A percentile compares a stretch with the other conserved stretches of the same genome.
Conservation (phyloP, 768 basidiomycete species). For the Tylopilus plumbeoviolaceoides region DNA sequence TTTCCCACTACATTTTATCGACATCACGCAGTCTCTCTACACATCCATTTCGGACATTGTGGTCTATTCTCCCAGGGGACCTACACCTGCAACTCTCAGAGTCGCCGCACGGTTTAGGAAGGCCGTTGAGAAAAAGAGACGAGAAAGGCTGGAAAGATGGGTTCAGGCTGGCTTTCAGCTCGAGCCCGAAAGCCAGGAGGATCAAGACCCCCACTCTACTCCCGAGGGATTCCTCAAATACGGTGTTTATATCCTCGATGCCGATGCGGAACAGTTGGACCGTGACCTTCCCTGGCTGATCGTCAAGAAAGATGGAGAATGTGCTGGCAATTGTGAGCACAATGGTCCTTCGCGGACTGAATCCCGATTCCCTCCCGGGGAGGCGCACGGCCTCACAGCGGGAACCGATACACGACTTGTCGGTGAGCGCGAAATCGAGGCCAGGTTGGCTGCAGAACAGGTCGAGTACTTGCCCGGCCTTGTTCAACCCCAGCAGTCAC, state of each 20-base stretch:
- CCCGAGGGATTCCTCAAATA: constrained; percentile 29
- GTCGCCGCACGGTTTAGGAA: constrained; percentile 64
- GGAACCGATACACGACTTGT: constrained; percentile 27
- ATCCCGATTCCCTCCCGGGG: neutral
- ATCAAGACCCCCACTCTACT: constrained; percentile 21
- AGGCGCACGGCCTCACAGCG: constrained; percentile 27
- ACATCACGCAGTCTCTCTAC: constrained; percentile 64
- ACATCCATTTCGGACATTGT: constrained; percentile 88
- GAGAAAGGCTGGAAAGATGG: constrained; percentile 39
- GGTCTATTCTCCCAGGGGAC: constrained; percentile 75
- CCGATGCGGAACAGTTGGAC: constrained; percentile 24
- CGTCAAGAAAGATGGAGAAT: constrained; percentile 26
- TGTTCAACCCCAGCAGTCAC: neutral
- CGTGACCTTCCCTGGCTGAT: constrained; percentile 29
- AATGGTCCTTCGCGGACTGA: neutral
- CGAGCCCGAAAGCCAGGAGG: constrained; percentile 2
- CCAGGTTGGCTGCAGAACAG: constrained; percentile 5
- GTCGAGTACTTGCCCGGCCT: neutral
- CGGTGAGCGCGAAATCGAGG: constrained; percentile 24
- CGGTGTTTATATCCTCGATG: constrained; percentile 30
- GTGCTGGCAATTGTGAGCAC: constrained; percentile 20
- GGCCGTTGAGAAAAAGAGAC: constrained; percentile 56
- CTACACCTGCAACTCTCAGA: constrained; percentile 46
- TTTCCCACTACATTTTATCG: neutral
- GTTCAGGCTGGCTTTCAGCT: constrained; percentile 14